Percentiles rank a stretch among this genome's conserved stretches.
Evolutionary conservation across 306 rosid species (phyloP).

Genomic region (Gastrolobium bilobum): DNA sequence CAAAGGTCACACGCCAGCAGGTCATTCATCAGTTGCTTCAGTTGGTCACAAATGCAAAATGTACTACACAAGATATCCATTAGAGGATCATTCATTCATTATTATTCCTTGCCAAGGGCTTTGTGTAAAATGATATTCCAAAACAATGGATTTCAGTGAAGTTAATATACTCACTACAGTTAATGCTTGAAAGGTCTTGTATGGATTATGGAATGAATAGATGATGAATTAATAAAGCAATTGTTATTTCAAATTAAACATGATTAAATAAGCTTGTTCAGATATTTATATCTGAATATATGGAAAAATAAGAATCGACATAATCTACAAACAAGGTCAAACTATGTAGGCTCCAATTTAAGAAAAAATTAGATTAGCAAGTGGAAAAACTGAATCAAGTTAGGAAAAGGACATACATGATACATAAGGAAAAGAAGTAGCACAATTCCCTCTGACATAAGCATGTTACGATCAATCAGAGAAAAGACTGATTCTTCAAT

Average conservation of each 20-base stretch:
- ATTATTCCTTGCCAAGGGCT: not conserved
- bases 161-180: not conserved
- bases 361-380: not conserved
- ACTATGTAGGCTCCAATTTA: not conserved
- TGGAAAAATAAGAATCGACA: not conserved
- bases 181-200: not conserved
- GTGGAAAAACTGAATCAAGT: not conserved
- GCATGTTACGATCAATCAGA: not conserved
- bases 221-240: slow-evolving; percentile 21
- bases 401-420: not conserved
- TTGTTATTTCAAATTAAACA: not conserved
- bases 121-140: slow-evolving; percentile 18
- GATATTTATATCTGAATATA: not conserved
- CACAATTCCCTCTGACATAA: not conserved
- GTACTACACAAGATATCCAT: not conserved
- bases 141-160: slow-evolving; percentile 1
- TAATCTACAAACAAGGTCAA: not conserved
- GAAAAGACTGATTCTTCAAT: slow-evolving; percentile 2
- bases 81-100: too few species aligned
- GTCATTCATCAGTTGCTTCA: not conserved
- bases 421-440: not conserved
- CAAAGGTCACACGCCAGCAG: slow-evolving; percentile 15
- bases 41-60: slow-evolving; percentile 29
- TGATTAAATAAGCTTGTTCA: not conserved
- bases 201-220: not conserved